Evolutionary conservation across 2,329 filamentous ascomycete genomes (phyloP).

Genomic region (Trichoderma oligosporum): DNA sequence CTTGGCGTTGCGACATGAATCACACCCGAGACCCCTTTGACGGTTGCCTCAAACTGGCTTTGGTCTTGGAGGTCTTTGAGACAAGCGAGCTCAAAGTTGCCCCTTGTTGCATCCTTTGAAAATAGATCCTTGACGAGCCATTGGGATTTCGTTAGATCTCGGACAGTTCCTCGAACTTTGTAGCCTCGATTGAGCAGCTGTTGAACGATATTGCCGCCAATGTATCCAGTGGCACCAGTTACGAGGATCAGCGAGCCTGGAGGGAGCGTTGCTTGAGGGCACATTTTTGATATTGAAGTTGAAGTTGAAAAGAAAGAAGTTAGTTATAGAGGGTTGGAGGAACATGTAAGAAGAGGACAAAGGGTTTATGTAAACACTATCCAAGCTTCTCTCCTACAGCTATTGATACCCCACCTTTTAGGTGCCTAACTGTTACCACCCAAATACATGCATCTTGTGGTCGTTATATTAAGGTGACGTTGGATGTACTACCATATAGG

Average conservation of each 20-base stretch:
- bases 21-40: background rate
- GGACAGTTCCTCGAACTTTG: constrained; percentile 38
- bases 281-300: background rate
- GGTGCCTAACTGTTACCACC: too few relatives aligned
- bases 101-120: background rate
- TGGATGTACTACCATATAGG: too few relatives aligned
- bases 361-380: background rate
- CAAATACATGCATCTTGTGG: too few relatives aligned
- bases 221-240: constrained; percentile 39
- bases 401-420: too few relatives aligned
- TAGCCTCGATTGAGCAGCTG: constrained; percentile 37
- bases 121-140: background rate
- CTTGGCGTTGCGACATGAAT: background rate
- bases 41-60: background rate
- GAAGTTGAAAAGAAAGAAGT: background rate
- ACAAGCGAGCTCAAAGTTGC: background rate
- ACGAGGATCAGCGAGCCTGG: constrained; percentile 34
- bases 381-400: too few relatives aligned
- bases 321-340: too few relatives aligned
- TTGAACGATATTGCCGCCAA: constrained; percentile 37
- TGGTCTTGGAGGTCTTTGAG: background rate
- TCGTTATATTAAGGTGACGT: too few relatives aligned
- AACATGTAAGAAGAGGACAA: too few relatives aligned
- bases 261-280: background rate
- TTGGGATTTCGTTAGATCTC: background rate